phyloP scores from a whole-genome alignment of 2,329 filamentous ascomycete genomes.

The Alternaria alternata region DNA sequence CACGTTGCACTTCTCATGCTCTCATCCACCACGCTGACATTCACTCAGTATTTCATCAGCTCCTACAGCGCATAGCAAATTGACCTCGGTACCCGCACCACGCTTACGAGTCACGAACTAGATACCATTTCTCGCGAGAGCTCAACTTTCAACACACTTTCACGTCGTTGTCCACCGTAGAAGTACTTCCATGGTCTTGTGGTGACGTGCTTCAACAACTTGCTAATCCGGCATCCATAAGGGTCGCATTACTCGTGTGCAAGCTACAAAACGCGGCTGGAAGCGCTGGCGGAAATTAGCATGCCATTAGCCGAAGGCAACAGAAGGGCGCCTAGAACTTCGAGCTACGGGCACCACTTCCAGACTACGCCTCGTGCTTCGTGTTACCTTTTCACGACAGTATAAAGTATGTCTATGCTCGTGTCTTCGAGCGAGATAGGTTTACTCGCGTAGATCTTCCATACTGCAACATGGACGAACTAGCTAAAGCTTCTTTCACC shows the following conservation, averaged over 20 bases:
- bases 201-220: not conserved
- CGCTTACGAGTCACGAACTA: constrained; percentile 12
- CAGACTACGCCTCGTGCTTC: constrained; percentile 8
- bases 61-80: constrained; percentile 58
- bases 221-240: not conserved
- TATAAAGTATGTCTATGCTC: not conserved
- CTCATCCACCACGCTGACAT: constrained; percentile 25
- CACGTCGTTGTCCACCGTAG: not conserved
- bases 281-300: not conserved
- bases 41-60: constrained; percentile 64
- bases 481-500: not conserved
- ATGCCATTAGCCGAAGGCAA: constrained; percentile 2
- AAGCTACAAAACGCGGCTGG: not conserved
- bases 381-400: not conserved
- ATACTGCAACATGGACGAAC: not conserved
- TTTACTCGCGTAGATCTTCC: no score
- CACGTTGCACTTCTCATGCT: constrained; percentile 49
- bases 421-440: not conserved
- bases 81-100: not conserved
- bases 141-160: not conserved
- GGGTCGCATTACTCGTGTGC: not conserved
- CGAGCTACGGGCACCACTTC: not conserved
- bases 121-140: constrained; percentile 7
- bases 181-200: not conserved
- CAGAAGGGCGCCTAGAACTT: not conserved